Conservation (phyloP, 352 stramenopile genomes). For the Pythium pyrilobum region DNA sequence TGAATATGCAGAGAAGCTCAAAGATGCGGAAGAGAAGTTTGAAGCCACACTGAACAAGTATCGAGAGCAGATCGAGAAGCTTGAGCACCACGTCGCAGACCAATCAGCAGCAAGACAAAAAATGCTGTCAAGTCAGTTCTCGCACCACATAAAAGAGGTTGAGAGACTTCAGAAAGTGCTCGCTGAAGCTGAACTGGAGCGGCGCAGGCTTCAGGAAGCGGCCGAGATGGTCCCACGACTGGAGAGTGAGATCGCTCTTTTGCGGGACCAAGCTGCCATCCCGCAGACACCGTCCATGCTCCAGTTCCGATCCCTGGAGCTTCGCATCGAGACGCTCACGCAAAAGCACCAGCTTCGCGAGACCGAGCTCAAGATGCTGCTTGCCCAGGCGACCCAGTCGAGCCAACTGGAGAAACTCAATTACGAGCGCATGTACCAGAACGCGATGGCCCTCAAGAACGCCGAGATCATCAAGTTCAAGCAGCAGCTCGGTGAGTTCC, state of each 20-base stretch:
- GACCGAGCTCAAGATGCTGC: slow-evolving; percentile 65
- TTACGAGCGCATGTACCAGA: slow-evolving; percentile 46
- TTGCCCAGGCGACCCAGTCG: slow-evolving; percentile 56
- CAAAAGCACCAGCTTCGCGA: slow-evolving; percentile 76
- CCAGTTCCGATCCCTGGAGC: slow-evolving; percentile 65
- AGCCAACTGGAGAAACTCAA: slow-evolving; percentile 64
- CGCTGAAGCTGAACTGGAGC: slow-evolving; percentile 23
- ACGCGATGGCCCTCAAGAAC: slow-evolving; percentile 67
- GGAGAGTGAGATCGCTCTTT: slow-evolving; percentile 43
- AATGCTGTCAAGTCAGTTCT: slow-evolving; percentile 24
- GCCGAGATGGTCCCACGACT: slow-evolving; percentile 34
- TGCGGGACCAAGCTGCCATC: slow-evolving; percentile 40
- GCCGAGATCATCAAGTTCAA: slow-evolving; percentile 76
- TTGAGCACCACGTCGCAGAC: slow-evolving; percentile 29
- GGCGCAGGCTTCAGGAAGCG: slow-evolving; percentile 22
- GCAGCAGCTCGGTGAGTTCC: slow-evolving; percentile 51
- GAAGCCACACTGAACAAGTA: slow-evolving; percentile 2
- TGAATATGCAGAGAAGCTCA: slow-evolving; percentile 13
- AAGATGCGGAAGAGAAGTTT: not conserved
- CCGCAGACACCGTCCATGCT: slow-evolving; percentile 76
- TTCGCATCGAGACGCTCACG: slow-evolving; percentile 67
- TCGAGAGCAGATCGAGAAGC: slow-evolving; percentile 10
- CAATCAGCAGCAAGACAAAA: slow-evolving; percentile 14
- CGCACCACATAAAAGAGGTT: slow-evolving; percentile 23
- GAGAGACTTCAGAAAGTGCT: slow-evolving; percentile 29